Percentiles rank a stretch among this genome's conserved stretches.
Conservation (phyloP, 2,329 filamentous ascomycete species). For the Penicillium sp. region DNA sequence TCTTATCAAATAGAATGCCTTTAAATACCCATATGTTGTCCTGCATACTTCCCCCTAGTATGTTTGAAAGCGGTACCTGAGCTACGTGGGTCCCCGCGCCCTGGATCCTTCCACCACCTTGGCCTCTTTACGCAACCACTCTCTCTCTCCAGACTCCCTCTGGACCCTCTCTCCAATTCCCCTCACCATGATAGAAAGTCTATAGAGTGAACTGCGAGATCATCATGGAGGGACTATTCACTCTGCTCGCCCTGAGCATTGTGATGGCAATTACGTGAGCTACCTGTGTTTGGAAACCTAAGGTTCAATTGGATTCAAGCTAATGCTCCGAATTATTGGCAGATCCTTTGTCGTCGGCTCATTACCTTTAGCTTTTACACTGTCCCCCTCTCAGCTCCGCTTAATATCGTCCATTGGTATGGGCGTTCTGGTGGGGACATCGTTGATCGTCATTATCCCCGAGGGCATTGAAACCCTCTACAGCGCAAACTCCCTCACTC, state of each 20-base stretch:
- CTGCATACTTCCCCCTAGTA: constrained; percentile 4
- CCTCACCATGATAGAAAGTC: constrained; percentile 27
- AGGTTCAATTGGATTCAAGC: background rate
- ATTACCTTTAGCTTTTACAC: constrained; percentile 80
- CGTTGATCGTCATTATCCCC: constrained; percentile 94
- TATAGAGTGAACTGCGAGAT: constrained; percentile 36
- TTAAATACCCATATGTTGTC: background rate
- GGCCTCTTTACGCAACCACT: constrained; percentile 7
- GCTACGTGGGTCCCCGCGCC: constrained; percentile 16
- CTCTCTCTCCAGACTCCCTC: background rate
- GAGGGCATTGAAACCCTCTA: constrained; percentile 93
- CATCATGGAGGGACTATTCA: constrained; percentile 61
- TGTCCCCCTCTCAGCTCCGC: constrained; percentile 82
- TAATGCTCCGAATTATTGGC: constrained; percentile 7
- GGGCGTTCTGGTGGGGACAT: constrained; percentile 90
- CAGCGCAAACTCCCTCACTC: constrained; percentile 46
- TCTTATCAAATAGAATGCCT: background rate
- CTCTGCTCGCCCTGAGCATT: constrained; percentile 62
- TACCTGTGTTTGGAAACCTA: background rate
- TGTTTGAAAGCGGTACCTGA: constrained; percentile 24
- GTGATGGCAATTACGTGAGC: constrained; percentile 65
- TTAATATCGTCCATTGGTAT: constrained; percentile 90
- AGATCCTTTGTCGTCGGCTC: constrained; percentile 94
- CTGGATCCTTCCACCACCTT: constrained; percentile 10
- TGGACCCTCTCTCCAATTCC: background rate